Evolutionary conservation across 805 yeast species (phyloP).

Genomic region (Candida vartiovaarae): DNA sequence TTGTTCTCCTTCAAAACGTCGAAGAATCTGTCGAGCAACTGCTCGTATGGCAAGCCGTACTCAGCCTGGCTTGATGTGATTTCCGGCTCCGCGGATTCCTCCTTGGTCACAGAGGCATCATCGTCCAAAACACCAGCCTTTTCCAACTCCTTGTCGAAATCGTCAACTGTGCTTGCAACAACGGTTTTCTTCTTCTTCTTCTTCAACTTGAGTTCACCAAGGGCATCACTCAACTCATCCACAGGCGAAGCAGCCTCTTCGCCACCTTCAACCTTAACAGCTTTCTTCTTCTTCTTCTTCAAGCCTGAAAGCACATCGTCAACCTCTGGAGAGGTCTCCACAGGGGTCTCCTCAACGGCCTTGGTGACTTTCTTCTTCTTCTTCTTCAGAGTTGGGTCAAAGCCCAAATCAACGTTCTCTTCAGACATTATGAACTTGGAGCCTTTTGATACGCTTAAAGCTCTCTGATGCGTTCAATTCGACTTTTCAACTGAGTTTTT

Average conservation of each 20-base stretch:
- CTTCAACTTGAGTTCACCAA: conserved; percentile 67
- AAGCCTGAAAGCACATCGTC: conserved; percentile 72
- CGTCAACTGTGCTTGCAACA: conserved; percentile 49
- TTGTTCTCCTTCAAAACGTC: conserved; percentile 80
- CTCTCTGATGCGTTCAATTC: not conserved
- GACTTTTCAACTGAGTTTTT: too few species aligned
- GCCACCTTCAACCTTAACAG: conserved; percentile 30
- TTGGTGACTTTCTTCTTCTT: conserved; percentile 65
- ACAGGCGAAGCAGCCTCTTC: conserved; percentile 29
- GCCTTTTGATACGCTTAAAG: not conserved
- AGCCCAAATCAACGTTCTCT: conserved; percentile 35
- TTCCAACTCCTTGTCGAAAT: conserved; percentile 84
- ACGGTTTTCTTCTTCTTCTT: conserved; percentile 76
- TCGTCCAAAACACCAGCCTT: conserved; percentile 75
- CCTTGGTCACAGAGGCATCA: not conserved
- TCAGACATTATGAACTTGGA: conserved; percentile 5
- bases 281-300: conserved; percentile 81
- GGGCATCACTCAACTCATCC: conserved; percentile 49
- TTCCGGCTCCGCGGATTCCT: conserved; percentile 19
- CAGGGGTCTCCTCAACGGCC: conserved; percentile 28
- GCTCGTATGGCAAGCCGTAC: conserved; percentile 67
- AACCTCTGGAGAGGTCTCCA: conserved; percentile 35
- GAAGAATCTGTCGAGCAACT: conserved; percentile 80
- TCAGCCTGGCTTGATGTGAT: conserved; percentile 30
- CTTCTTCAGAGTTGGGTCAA: conserved; percentile 70